These are phyloP conservation scores for Globisporangium nodosum DNA, from an alignment of 352 stramenopile genomes.

Conservation along the genomic window DNA sequence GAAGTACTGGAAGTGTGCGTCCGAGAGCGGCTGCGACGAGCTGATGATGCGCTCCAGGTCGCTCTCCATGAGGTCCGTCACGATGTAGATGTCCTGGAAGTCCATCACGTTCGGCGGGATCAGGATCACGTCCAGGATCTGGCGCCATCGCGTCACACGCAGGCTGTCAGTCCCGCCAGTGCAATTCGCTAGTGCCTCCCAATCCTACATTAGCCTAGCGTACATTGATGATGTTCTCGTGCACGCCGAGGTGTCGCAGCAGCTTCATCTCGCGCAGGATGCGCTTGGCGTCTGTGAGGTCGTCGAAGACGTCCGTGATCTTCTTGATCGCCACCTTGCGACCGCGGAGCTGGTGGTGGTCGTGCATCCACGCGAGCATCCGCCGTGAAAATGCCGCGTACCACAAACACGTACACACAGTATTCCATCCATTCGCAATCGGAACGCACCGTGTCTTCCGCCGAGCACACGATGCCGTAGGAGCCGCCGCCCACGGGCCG, in stretches of 20 bases:
- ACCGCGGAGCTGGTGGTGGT: conserved; percentile 49
- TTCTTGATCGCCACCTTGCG: conserved; percentile 91
- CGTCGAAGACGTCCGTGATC: conserved; percentile 90
- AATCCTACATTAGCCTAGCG: background rate
- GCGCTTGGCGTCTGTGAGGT: conserved; percentile 90
- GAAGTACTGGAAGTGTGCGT: conserved; percentile 89
- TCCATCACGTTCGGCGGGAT: conserved; percentile 81
- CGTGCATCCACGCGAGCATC: background rate
- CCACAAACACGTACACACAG: too few relatives aligned
- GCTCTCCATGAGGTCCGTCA: conserved; percentile 90
- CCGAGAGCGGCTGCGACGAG: conserved; percentile 77
- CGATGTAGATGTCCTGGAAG: conserved; percentile 90
- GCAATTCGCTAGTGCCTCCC: too few relatives aligned
- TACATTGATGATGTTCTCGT: conserved; percentile 91
- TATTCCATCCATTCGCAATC: too few relatives aligned
- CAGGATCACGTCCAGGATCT: conserved; percentile 82
- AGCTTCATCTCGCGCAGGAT: conserved; percentile 93
- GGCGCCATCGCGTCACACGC: background rate
- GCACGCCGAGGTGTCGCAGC: conserved; percentile 84
- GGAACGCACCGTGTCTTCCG: conserved; percentile 80
- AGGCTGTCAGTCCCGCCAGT: too few relatives aligned
- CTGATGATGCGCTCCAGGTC: conserved; percentile 91
- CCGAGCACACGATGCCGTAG: conserved; percentile 91
- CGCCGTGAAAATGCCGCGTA: background rate
- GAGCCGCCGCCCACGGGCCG: conserved; percentile 77